These are phyloP conservation scores for Boeremia exigua DNA, from an alignment of 2,329 filamentous ascomycete species.

Conservation along the genomic window DNA sequence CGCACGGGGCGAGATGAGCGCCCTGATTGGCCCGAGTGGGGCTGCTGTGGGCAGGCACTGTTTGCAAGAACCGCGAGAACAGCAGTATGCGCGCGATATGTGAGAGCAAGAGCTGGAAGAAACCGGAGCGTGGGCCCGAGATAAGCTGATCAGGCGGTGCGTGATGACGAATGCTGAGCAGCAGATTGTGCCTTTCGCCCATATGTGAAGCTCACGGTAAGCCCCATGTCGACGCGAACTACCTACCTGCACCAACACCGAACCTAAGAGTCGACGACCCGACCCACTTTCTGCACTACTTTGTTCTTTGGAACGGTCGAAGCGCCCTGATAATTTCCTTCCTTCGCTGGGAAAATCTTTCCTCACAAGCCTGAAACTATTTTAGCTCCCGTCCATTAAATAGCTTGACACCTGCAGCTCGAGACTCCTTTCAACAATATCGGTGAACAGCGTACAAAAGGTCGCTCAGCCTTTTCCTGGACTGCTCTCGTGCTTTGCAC, in stretches of 20 bases:
- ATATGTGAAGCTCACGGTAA: conserved; percentile 15
- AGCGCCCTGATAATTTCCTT: conserved; percentile 32
- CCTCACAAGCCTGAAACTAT: conserved; percentile 30
- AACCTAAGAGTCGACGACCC: conserved; percentile 3
- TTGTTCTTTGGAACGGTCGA: conserved; percentile 20
- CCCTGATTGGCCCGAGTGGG: conserved; percentile 35
- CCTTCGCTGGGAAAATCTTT: conserved; percentile 35
- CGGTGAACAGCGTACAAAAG: conserved; percentile 23
- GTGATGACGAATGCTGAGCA: conserved; percentile 27
- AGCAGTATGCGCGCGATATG: conserved; percentile 15
- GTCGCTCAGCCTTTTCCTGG: conserved; percentile 25
- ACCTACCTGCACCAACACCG: conserved; percentile 5
- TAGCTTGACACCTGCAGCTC: conserved; percentile 24
- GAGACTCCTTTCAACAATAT: conserved; percentile 18
- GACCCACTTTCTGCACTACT: conserved; percentile 32
- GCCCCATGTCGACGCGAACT: neutral
- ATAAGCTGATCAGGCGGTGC: conserved; percentile 23
- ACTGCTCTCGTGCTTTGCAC: conserved; percentile 39
- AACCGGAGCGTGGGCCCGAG: conserved; percentile 21
- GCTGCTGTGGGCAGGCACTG: conserved; percentile 26
- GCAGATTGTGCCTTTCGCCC: conserved; percentile 10
- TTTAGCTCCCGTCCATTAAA: conserved; percentile 44
- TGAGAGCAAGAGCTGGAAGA: conserved; percentile 19
- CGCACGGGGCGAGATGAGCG: conserved; percentile 1
- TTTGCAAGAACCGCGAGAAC: conserved; percentile 16